These are phyloP conservation scores for Penicillium samsonianum DNA, from an alignment of 495 filamentous ascomycete species.

Conservation along the genomic window DNA sequence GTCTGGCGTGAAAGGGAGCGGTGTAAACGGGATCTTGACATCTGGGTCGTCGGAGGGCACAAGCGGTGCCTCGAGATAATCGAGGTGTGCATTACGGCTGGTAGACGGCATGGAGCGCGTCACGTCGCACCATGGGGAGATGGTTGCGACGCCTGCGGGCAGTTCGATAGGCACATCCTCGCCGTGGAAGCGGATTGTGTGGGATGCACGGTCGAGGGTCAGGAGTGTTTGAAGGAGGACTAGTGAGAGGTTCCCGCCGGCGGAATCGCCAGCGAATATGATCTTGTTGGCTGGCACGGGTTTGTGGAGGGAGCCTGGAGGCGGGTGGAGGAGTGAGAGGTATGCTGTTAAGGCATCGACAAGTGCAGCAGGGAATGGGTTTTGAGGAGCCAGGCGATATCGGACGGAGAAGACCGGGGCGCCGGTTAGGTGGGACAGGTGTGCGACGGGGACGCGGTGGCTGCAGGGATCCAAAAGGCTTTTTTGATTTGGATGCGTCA, in stretches of 20 bases:
- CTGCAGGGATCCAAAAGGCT: slow-evolving; percentile 74
- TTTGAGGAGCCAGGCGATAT: slow-evolving; percentile 86
- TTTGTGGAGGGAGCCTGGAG: slow-evolving; percentile 68
- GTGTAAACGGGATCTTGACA: slow-evolving; percentile 18
- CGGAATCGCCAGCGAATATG: slow-evolving; percentile 81
- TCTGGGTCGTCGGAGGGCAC: slow-evolving; percentile 31
- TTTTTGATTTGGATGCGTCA: slow-evolving; percentile 13
- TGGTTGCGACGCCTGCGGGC: slow-evolving; percentile 66
- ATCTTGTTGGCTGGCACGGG: slow-evolving; percentile 70
- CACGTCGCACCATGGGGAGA: slow-evolving; percentile 78
- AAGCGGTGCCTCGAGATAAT: slow-evolving; percentile 66
- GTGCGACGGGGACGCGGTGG: slow-evolving; percentile 52
- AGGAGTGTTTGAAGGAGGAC: slow-evolving; percentile 74
- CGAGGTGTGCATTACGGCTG: slow-evolving; percentile 60
- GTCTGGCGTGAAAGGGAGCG: slow-evolving; percentile 49
- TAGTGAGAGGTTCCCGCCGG: slow-evolving; percentile 76
- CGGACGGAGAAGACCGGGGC: slow-evolving; percentile 73
- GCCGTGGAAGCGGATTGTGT: slow-evolving; percentile 65
- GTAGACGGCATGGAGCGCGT: slow-evolving; percentile 73
- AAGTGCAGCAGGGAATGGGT: slow-evolving; percentile 79
- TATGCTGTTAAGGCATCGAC: slow-evolving; percentile 84
- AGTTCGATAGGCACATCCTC: slow-evolving; percentile 59
- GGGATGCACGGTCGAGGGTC: slow-evolving; percentile 59
- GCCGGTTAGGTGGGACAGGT: slow-evolving; percentile 51
- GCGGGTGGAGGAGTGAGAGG: slow-evolving; percentile 79